Evolutionary conservation across 2,329 filamentous ascomycete genomes (phyloP).

Genomic region (Zelopaecilomyces penicillatus): DNA sequence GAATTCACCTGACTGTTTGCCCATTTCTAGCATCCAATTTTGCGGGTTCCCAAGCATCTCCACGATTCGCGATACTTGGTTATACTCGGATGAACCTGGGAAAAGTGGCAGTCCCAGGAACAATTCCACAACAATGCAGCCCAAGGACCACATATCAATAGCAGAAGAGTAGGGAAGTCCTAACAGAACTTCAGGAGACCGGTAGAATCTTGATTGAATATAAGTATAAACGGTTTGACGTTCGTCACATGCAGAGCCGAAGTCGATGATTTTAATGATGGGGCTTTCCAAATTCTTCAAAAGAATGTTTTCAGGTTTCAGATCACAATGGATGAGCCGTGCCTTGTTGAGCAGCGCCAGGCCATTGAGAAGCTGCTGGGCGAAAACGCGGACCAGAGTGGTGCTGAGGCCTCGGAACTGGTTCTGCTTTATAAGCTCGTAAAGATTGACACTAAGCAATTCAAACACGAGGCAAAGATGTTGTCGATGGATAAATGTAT

Average conservation of each 20-base stretch:
- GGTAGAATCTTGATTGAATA: slow-evolving; percentile 96
- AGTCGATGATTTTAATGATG: slow-evolving; percentile 99
- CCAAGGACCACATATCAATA: slow-evolving; percentile 99
- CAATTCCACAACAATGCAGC: slow-evolving; percentile 95
- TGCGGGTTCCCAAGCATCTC: slow-evolving; percentile 97
- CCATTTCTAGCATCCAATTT: slow-evolving; percentile 99
- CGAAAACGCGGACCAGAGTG: slow-evolving; percentile 92
- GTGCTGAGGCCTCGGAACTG: slow-evolving; percentile 97
- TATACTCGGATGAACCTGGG: slow-evolving; percentile 96
- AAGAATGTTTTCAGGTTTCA: slow-evolving; percentile 97
- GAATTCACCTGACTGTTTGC: slow-evolving; percentile 94
- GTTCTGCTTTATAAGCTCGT: slow-evolving; percentile 98
- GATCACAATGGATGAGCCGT: slow-evolving; percentile 91
- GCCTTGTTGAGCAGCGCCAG: slow-evolving; percentile 91
- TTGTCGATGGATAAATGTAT: slow-evolving; percentile 96
- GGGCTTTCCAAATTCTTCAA: slow-evolving; percentile 97
- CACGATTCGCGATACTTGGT: slow-evolving; percentile 92
- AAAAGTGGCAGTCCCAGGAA: slow-evolving; percentile 93
- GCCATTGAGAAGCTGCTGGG: slow-evolving; percentile 90
- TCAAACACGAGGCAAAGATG: slow-evolving; percentile 97
- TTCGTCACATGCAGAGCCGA: slow-evolving; percentile 96
- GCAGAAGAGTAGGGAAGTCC: slow-evolving; percentile 95
- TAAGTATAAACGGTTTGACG: slow-evolving; percentile 98
- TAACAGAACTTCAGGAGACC: slow-evolving; percentile 91
- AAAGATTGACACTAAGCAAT: slow-evolving; percentile 90